phyloP scores from a whole-genome alignment of 1,284 basidiomycete genomes.

The Mycena sp. region DNA sequence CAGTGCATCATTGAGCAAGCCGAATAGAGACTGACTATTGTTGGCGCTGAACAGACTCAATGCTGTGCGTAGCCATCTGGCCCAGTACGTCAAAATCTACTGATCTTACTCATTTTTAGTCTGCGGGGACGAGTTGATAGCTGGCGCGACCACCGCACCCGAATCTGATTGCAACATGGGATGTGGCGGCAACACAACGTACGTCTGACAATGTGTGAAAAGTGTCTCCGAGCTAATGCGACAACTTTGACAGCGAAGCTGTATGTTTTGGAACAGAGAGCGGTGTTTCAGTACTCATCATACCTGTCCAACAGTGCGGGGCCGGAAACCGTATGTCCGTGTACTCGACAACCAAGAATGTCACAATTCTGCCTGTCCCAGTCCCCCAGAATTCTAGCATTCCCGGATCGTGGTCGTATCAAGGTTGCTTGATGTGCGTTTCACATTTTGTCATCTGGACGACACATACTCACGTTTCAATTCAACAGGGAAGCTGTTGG shows the following conservation, averaged over 20 bases:
- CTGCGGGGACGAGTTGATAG: slow-evolving; percentile 68
- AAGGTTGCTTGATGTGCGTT: slow-evolving; percentile 65
- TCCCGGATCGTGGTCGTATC: slow-evolving; percentile 69
- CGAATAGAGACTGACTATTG: slow-evolving; percentile 6
- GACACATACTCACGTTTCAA: not conserved
- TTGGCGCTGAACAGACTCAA: slow-evolving; percentile 39
- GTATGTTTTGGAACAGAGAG: slow-evolving; percentile 10
- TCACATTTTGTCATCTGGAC: not conserved
- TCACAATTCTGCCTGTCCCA: slow-evolving; percentile 69
- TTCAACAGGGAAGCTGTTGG: slow-evolving; percentile 45
- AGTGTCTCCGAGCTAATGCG: not conserved
- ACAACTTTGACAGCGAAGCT: slow-evolving; percentile 16
- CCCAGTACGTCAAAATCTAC: slow-evolving; percentile 8
- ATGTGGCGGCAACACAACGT: slow-evolving; percentile 73
- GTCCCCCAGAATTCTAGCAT: slow-evolving; percentile 60
- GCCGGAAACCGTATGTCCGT: slow-evolving; percentile 64
- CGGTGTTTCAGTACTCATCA: not conserved
- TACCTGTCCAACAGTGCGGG: slow-evolving; percentile 18
- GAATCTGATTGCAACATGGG: slow-evolving; percentile 70
- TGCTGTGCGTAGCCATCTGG: slow-evolving; percentile 60
- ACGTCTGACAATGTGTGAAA: slow-evolving; percentile 36
- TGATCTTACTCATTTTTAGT: slow-evolving; percentile 48
- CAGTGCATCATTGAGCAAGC: slow-evolving; percentile 23
- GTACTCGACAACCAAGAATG: slow-evolving; percentile 61
- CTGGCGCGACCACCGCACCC: slow-evolving; percentile 60